A percentile compares a stretch with the other conserved stretches of the same genome.
phyloP scores from a whole-genome alignment of 495 filamentous ascomycete species.

The Penicillium paradoxum region DNA sequence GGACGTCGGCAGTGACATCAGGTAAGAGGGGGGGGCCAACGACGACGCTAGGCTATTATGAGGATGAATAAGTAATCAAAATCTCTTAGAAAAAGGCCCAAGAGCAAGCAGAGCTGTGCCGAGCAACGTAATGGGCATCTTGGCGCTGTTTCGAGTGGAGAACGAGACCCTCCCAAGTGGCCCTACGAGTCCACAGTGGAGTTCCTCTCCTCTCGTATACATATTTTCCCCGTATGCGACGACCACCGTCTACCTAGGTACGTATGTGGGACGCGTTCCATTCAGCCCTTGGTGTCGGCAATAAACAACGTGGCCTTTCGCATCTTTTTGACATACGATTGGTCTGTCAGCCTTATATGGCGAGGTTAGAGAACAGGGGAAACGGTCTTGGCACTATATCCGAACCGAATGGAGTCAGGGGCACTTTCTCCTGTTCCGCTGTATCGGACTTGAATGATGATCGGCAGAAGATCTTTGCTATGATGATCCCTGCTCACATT shows the following conservation, averaged over 20 bases:
- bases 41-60: neutral
- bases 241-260: too few relatives aligned
- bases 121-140: constrained; percentile 2
- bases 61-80: neutral
- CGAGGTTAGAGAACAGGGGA: neutral
- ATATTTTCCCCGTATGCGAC: neutral
- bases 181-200: constrained; percentile 2
- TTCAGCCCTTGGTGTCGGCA: too few relatives aligned
- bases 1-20: constrained; percentile 1
- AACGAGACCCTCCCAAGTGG: neutral
- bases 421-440: neutral
- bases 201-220: constrained; percentile 4
- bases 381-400: constrained; percentile 11
- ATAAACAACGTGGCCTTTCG: too few relatives aligned
- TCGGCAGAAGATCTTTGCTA: neutral
- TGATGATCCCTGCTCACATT: neutral
- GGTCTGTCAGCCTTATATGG: too few relatives aligned
- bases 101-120: neutral
- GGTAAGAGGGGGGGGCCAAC: neutral
- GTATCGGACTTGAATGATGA: neutral
- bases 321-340: too few relatives aligned
- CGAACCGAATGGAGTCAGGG: neutral
- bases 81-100: neutral
- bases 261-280: too few relatives aligned
- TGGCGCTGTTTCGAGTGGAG: constrained; percentile 6